Evolutionary conservation across 1,284 basidiomycete species (phyloP).

Genomic region (Pascua sp.): DNA sequence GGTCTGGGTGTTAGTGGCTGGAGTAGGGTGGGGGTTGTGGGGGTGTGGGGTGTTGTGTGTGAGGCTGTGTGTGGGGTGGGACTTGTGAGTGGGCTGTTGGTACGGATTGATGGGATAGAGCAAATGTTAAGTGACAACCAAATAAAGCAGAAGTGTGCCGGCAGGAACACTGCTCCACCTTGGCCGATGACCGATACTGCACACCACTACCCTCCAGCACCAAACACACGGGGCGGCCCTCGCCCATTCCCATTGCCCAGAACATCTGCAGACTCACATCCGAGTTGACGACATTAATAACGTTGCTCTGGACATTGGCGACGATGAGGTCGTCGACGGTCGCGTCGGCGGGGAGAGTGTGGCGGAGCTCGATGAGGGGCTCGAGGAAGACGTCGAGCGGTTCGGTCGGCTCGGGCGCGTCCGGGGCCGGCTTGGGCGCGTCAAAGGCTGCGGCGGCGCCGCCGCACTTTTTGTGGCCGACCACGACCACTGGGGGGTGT

Average conservation of each 20-base stretch:
- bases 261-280: conserved; percentile 2
- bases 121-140: neutral
- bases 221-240: neutral
- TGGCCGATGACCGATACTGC: neutral
- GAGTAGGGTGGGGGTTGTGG: too few species aligned
- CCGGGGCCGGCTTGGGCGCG: conserved; percentile 43
- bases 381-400: conserved; percentile 66
- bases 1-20: conserved; percentile 44
- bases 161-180: too few species aligned
- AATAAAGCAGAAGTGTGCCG: neutral
- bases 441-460: conserved; percentile 63
- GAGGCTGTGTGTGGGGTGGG: too few species aligned
- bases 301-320: conserved; percentile 72
- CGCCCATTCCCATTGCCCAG: too few species aligned
- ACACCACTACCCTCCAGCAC: too few species aligned
- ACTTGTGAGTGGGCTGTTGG: too few species aligned
- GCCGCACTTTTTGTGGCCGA: conserved; percentile 77
- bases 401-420: conserved; percentile 45
- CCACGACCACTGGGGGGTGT: conserved; percentile 62
- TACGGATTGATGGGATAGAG: too few species aligned
- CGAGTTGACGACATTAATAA: conserved; percentile 61
- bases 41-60: too few species aligned
- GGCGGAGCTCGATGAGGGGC: conserved; percentile 62
- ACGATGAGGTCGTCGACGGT: conserved; percentile 62
- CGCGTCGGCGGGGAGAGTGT: conserved; percentile 52